A percentile compares a stretch with the other conserved stretches of the same genome.
Conservation (phyloP, 768 basidiomycete species). For the Termitomyces sp. region DNA sequence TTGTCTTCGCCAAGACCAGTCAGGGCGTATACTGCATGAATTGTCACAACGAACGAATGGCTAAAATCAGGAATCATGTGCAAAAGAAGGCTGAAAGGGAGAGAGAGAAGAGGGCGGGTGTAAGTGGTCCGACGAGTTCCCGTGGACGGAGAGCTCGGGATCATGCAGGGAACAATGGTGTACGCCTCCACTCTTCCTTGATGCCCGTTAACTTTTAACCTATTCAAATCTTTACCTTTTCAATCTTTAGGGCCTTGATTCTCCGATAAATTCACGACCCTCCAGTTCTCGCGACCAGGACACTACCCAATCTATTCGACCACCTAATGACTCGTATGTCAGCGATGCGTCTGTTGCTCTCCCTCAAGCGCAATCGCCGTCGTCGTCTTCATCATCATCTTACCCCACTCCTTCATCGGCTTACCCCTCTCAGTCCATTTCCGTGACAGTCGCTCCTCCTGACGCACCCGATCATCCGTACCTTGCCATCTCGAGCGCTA, state of each 20-base stretch:
- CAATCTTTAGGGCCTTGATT: neutral
- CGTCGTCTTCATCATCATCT: constrained; percentile 11
- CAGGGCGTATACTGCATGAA: constrained; percentile 99
- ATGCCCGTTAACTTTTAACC: neutral
- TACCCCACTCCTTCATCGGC: constrained; percentile 12
- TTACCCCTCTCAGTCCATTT: constrained; percentile 27
- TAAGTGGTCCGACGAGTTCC: constrained; percentile 36
- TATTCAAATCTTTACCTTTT: neutral
- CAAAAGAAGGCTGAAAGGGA: constrained; percentile 81
- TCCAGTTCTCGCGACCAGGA: constrained; percentile 18
- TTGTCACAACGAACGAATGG: constrained; percentile 97
- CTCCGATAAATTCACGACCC: constrained; percentile 11
- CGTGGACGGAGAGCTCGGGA: constrained; percentile 35
- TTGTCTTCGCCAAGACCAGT: constrained; percentile 97
- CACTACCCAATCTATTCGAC: constrained; percentile 13
- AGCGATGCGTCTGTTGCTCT: constrained; percentile 32
- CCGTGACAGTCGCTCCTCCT: constrained; percentile 41
- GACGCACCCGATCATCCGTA: constrained; percentile 16
- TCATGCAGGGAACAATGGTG: constrained; percentile 33
- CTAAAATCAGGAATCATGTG: constrained; percentile 83
- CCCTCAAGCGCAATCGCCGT: constrained; percentile 11
- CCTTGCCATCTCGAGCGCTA: constrained; percentile 14
- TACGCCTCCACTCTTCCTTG: constrained; percentile 23
- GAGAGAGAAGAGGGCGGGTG: constrained; percentile 35
- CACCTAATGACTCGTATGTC: constrained; percentile 26